Conservation (phyloP, 371 early-diverging fungal species). For the Basidiobolus meristosporus region DNA sequence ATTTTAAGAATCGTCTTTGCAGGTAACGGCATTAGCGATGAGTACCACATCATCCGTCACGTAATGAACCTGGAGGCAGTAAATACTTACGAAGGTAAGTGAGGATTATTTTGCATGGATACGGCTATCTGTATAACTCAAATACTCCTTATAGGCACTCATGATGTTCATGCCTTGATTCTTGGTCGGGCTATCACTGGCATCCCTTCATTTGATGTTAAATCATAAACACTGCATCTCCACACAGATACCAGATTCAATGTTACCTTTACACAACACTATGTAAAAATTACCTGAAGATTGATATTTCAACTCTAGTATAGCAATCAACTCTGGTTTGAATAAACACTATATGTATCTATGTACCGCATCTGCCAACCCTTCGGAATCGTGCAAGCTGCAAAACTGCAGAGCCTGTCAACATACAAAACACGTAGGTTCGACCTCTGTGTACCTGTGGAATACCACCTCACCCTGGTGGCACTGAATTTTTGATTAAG, state of each 20-base stretch:
- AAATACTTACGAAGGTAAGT: slow-evolving; percentile 80
- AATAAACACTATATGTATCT: no score
- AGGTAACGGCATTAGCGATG: slow-evolving; percentile 88
- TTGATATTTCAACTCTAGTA: neutral
- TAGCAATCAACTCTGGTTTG: no score
- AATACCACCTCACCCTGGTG: no score
- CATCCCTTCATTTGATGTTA: slow-evolving; percentile 52
- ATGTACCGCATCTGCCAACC: no score
- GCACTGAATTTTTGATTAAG: no score
- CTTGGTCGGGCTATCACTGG: slow-evolving; percentile 93
- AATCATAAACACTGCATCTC: slow-evolving; percentile 5
- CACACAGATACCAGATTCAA: neutral
- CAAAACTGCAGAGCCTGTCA: no score
- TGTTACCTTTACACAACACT: neutral
- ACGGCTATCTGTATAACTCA: neutral
- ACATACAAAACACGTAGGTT: no score
- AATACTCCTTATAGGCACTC: slow-evolving; percentile 31
- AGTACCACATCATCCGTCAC: slow-evolving; percentile 93
- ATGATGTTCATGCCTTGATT: slow-evolving; percentile 90
- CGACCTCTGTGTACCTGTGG: no score
- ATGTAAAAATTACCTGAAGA: neutral
- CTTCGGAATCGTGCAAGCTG: no score
- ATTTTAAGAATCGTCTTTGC: slow-evolving; percentile 4
- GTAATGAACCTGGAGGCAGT: slow-evolving; percentile 90
- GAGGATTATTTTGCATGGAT: neutral